Percentiles rank a stretch among this genome's conserved stretches.
phyloP scores from a whole-genome alignment of 1,284 basidiomycete species.

The Apiotrichum montevideense region DNA sequence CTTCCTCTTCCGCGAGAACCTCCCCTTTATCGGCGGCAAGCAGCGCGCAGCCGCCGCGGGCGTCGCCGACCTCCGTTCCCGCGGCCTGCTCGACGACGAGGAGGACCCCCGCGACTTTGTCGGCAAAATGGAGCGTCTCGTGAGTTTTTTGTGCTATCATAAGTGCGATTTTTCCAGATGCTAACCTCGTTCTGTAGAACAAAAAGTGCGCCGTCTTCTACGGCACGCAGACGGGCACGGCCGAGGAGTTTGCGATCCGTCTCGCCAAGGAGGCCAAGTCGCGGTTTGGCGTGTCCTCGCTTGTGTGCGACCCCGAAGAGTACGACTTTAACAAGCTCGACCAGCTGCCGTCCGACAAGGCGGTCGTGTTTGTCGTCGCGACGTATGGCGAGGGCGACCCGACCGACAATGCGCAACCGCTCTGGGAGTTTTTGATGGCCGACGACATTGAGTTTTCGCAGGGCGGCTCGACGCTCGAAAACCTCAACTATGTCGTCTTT shows the following conservation, averaged over 20 bases:
- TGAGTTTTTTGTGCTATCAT: slow-evolving; percentile 49
- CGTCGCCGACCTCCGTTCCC: not conserved
- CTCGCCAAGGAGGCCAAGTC: slow-evolving; percentile 90
- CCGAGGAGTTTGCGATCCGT: slow-evolving; percentile 90
- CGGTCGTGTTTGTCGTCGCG: slow-evolving; percentile 83
- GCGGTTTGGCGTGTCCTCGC: slow-evolving; percentile 83
- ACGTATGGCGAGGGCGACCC: slow-evolving; percentile 99
- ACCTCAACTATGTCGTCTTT: slow-evolving; percentile 92
- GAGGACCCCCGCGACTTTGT: slow-evolving; percentile 84
- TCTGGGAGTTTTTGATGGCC: slow-evolving; percentile 87
- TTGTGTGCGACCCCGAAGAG: slow-evolving; percentile 93
- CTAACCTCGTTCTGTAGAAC: slow-evolving; percentile 55
- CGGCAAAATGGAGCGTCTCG: slow-evolving; percentile 78
- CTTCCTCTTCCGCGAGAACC: slow-evolving; percentile 40
- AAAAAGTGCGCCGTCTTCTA: slow-evolving; percentile 94
- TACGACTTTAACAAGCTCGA: slow-evolving; percentile 97
- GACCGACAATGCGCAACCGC: slow-evolving; percentile 93
- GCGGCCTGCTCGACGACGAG: slow-evolving; percentile 52
- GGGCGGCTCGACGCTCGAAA: slow-evolving; percentile 62
- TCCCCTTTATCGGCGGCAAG: slow-evolving; percentile 41
- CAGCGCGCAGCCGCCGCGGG: slow-evolving; percentile 1
- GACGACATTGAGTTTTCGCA: slow-evolving; percentile 73
- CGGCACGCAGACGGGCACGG: slow-evolving; percentile 93
- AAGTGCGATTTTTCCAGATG: not conserved
- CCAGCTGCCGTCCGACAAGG: slow-evolving; percentile 75